phyloP scores from a whole-genome alignment of 2,329 filamentous ascomycete genomes.

The Rhynchosporium secalis region DNA sequence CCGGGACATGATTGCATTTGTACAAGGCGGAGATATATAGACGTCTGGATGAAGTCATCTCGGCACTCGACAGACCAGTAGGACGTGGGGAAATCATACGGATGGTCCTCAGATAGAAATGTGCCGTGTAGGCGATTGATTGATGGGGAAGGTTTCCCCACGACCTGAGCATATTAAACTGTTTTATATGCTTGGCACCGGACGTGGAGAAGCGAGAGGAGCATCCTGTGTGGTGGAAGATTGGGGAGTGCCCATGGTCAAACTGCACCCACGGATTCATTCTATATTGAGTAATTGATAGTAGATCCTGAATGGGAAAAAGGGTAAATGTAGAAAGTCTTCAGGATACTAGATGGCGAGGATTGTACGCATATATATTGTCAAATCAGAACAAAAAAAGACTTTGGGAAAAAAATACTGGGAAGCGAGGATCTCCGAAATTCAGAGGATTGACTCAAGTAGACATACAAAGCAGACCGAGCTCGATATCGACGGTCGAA shows the following conservation, averaged over 20 bases:
- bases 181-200: background rate
- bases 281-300: background rate
- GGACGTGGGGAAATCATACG: background rate
- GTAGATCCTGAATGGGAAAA: background rate
- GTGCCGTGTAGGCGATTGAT: slow-evolving; percentile 4
- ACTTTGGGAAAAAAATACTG: too few species aligned
- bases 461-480: too few species aligned
- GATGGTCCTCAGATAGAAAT: background rate
- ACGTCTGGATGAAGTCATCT: background rate
- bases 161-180: background rate
- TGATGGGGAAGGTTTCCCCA: background rate
- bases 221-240: slow-evolving; percentile 6
- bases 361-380: background rate
- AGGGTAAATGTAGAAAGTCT: background rate
- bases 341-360: background rate
- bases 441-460: too few species aligned
- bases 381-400: too few species aligned
- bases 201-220: background rate
- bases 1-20: background rate
- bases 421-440: too few species aligned
- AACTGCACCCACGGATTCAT: background rate
- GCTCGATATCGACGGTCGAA: too few species aligned
- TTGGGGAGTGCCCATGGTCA: background rate
- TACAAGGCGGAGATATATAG: background rate
- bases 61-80: slow-evolving; percentile 3